A percentile compares a stretch with the other conserved stretches of the same genome.
These are phyloP conservation scores for Entomortierella parvispora DNA, from an alignment of 192 early-diverging fungal genomes.

Conservation along the genomic window DNA sequence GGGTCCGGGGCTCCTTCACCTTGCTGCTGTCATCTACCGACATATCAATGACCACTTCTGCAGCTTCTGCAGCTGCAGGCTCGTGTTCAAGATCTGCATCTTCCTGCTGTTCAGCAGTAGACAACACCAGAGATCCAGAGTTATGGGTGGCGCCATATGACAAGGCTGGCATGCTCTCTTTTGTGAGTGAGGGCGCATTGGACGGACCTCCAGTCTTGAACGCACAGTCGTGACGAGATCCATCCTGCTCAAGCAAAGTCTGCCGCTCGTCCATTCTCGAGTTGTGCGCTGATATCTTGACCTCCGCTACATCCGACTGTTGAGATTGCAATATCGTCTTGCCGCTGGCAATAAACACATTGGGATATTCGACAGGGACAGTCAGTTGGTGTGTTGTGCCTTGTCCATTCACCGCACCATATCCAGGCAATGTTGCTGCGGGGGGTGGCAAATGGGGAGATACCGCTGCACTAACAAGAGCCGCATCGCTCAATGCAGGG, in stretches of 20 bases:
- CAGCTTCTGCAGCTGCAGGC: neutral
- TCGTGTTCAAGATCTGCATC: neutral
- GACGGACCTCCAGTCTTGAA: constrained; percentile 10
- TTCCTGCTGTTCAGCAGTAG: no score
- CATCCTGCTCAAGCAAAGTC: neutral
- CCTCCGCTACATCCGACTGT: neutral
- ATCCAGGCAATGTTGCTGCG: neutral
- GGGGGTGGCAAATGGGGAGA: neutral
- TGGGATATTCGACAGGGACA: neutral
- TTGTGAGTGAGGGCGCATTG: neutral
- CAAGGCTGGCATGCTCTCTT: neutral
- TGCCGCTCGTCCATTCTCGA: neutral
- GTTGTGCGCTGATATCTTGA: no score
- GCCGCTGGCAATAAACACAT: constrained; percentile 1
- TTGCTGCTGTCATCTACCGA: neutral
- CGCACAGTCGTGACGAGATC: constrained; percentile 6
- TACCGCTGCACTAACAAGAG: neutral
- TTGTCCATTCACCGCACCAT: neutral
- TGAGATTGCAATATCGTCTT: constrained; percentile 16
- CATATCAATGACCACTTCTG: neutral
- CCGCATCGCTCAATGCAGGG: constrained; percentile 14
- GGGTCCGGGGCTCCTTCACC: no score
- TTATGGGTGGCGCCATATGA: neutral
- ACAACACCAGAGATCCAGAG: no score
- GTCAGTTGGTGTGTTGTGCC: neutral